Conservation (phyloP, 129 eudicot species). For the Helianthus tuberosus region DNA sequence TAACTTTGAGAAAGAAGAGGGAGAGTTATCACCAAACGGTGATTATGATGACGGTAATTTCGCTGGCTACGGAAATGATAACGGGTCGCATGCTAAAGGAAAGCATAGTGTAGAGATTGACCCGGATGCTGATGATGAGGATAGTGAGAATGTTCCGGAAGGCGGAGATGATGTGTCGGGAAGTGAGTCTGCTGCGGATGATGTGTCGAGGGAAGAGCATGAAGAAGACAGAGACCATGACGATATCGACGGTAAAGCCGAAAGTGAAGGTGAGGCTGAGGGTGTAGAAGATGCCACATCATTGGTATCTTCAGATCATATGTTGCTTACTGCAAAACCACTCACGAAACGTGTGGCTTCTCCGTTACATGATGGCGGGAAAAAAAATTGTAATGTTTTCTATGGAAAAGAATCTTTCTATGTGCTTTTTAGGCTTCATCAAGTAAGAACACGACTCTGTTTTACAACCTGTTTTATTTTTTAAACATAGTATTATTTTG, state of each 20-base stretch:
- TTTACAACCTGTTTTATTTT: not conserved
- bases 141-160: constrained; percentile 82
- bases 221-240: constrained; percentile 77
- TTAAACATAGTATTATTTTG: not conserved
- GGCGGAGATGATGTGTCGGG: constrained; percentile 83
- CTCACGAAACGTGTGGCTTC: constrained; percentile 69
- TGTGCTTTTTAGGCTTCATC: constrained; percentile 90
- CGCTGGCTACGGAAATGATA: constrained; percentile 42
- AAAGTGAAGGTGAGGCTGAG: constrained; percentile 95
- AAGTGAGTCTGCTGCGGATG: constrained; percentile 94
- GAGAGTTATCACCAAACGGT: constrained; percentile 87
- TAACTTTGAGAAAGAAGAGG: constrained; percentile 95
- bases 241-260: constrained; percentile 83
- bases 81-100: constrained; percentile 38
- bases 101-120: constrained; percentile 49
- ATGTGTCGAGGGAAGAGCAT: constrained; percentile 74
- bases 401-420: constrained; percentile 86
- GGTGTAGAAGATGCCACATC: constrained; percentile 54
- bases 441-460: constrained; percentile 46
- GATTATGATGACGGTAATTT: constrained; percentile 69
- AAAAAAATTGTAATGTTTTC: constrained; percentile 56
- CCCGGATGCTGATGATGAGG: constrained; percentile 85
- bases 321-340: constrained; percentile 64
- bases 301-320: constrained; percentile 56
- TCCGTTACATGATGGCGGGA: constrained; percentile 41